Percentiles rank a stretch among this genome's conserved stretches.
phyloP scores from a whole-genome alignment of 495 filamentous ascomycete genomes.

The Neurospora sp. region DNA sequence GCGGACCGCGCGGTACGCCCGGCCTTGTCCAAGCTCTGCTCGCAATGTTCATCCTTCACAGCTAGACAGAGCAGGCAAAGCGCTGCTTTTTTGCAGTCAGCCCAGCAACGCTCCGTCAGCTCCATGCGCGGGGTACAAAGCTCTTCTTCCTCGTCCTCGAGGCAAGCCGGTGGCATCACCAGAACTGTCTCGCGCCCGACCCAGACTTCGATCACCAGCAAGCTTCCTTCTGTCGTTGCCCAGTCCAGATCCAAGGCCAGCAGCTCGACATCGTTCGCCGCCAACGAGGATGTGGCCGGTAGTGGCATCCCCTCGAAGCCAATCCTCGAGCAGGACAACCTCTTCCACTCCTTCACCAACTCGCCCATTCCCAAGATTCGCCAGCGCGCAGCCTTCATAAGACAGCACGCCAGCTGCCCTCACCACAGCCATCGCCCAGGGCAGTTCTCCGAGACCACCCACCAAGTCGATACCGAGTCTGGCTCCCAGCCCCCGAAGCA shows the following conservation, averaged over 20 bases:
- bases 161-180: background rate
- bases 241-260: conserved; percentile 5
- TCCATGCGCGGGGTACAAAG: conserved; percentile 3
- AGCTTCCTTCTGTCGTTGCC: conserved; percentile 12
- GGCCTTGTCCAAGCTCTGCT: conserved; percentile 17
- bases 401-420: conserved; percentile 82
- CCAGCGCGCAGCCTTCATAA: conserved; percentile 75
- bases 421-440: conserved; percentile 74
- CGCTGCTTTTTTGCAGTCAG: conserved; percentile 12
- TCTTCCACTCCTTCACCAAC: conserved; percentile 84
- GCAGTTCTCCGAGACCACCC: conserved; percentile 38
- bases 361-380: conserved; percentile 82
- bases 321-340: conserved; percentile 65
- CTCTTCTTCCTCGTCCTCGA: conserved; percentile 3
- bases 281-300: background rate
- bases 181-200: background rate
- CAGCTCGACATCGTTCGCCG: background rate
- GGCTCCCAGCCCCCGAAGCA: conserved; percentile 54
- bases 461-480: conserved; percentile 30
- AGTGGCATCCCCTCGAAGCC: conserved; percentile 3
- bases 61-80: conserved; percentile 2
- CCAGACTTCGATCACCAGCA: conserved; percentile 4
- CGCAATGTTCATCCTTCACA: conserved; percentile 18
- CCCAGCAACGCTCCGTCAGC: conserved; percentile 7
- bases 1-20: conserved; percentile 21